Percentiles rank a stretch among this genome's conserved stretches.
phyloP scores from a whole-genome alignment of 306 rosid species.

The Quercus alba region DNA sequence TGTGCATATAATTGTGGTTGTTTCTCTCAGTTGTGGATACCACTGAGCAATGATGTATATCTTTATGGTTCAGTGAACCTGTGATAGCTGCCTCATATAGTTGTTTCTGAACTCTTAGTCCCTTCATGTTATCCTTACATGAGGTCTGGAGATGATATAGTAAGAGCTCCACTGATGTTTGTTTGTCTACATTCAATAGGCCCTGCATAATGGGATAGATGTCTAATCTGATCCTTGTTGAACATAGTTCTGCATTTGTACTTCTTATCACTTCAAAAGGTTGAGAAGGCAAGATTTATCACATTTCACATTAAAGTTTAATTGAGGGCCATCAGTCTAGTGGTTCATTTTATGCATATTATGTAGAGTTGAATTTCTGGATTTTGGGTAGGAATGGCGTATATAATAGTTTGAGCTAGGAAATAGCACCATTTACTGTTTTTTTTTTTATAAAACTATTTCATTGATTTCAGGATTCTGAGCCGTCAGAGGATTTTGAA shows the following conservation, averaged over 20 bases:
- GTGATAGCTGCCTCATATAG: not conserved
- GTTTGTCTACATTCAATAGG: not conserved
- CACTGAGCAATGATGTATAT: not conserved
- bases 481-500: constrained; percentile 20
- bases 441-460: not conserved
- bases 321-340: not conserved
- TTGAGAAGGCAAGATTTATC: not conserved
- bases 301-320: not conserved
- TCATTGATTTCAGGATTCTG: constrained; percentile 38
- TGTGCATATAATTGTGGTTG: constrained; percentile 9
- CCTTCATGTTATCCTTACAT: not conserved
- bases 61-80: not conserved
- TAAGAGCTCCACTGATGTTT: not conserved
- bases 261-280: not conserved
- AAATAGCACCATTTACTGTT: constrained; percentile 13
- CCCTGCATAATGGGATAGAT: no score
- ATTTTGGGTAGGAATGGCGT: not conserved
- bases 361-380: not conserved
- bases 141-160: not conserved
- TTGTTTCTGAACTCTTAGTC: not conserved
- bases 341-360: not conserved
- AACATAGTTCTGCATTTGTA: no score
- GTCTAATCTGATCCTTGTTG: no score
- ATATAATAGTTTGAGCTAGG: not conserved
- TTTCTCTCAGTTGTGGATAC: not conserved